Evolutionary conservation across 1,139 yeast genomes (phyloP).

Genomic region (Meyerozyma athensensis): DNA sequence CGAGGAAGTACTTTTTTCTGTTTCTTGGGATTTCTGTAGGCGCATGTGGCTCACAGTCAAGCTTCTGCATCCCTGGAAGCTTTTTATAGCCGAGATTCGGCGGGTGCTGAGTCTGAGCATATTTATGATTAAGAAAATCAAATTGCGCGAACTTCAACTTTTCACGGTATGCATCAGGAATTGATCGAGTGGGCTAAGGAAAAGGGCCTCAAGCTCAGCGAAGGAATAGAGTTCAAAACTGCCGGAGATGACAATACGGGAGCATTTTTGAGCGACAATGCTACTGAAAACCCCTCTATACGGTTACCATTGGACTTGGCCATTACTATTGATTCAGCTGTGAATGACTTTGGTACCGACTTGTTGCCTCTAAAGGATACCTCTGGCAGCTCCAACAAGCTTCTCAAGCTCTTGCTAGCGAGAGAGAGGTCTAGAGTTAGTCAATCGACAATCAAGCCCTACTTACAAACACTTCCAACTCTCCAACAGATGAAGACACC

Average conservation of each 20-base stretch:
- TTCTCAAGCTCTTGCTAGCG: slow-evolving; percentile 47
- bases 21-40: neutral
- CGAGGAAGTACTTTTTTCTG: neutral
- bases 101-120: slow-evolving; percentile 1
- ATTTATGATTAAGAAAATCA: neutral
- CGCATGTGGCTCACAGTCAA: neutral
- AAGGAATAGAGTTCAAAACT: slow-evolving; percentile 7
- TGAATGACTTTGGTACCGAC: slow-evolving; percentile 23
- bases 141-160: too few relatives aligned
- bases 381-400: slow-evolving; percentile 33
- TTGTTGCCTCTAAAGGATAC: slow-evolving; percentile 13
- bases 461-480: slow-evolving; percentile 56
- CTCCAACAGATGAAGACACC: slow-evolving; percentile 51
- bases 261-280: slow-evolving; percentile 6
- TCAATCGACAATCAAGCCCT: slow-evolving; percentile 38
- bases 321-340: slow-evolving; percentile 42
- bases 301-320: slow-evolving; percentile 35
- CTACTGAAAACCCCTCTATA: slow-evolving; percentile 14
- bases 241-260: slow-evolving; percentile 8
- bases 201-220: slow-evolving; percentile 1
- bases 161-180: neutral
- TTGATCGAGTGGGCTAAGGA: neutral
- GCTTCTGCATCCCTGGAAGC: neutral
- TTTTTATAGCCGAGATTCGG: neutral
- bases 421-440: slow-evolving; percentile 20